A percentile compares a stretch with the other conserved stretches of the same genome.
These are phyloP conservation scores for Thalassiosira exigua DNA, from an alignment of 352 stramenopile species.

Conservation along the genomic window DNA sequence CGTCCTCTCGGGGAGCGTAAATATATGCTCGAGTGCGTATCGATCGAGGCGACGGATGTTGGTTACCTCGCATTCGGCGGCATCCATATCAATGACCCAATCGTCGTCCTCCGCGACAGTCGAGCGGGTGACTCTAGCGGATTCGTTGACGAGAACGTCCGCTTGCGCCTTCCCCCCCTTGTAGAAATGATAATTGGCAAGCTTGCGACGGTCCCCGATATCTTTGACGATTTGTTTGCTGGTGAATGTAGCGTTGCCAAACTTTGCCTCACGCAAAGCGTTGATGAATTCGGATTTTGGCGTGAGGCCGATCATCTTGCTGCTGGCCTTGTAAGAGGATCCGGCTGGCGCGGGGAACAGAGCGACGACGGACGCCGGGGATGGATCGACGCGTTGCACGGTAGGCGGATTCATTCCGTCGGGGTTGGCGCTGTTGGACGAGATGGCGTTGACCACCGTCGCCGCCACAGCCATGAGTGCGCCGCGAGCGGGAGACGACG, in stretches of 20 bases:
- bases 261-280: background rate
- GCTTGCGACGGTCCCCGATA: too few species aligned
- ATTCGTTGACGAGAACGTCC: background rate
- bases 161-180: background rate
- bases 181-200: background rate
- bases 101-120: background rate
- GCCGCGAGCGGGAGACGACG: too few species aligned
- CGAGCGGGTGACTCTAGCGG: background rate
- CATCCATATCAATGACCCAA: background rate
- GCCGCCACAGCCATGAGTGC: too few species aligned
- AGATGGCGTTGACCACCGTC: too few species aligned
- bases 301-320: background rate
- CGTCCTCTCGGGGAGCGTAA: background rate
- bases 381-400: too few species aligned
- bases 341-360: too few species aligned
- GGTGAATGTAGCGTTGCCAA: background rate
- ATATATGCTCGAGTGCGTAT: slow-evolving; percentile 10
- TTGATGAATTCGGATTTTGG: background rate
- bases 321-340: too few species aligned
- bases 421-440: too few species aligned
- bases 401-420: too few species aligned
- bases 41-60: background rate
- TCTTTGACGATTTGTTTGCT: background rate
- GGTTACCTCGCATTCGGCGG: background rate
- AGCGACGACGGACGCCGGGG: too few species aligned